phyloP scores from a whole-genome alignment of 441 rosid genomes.

The Erodium trifolium region DNA sequence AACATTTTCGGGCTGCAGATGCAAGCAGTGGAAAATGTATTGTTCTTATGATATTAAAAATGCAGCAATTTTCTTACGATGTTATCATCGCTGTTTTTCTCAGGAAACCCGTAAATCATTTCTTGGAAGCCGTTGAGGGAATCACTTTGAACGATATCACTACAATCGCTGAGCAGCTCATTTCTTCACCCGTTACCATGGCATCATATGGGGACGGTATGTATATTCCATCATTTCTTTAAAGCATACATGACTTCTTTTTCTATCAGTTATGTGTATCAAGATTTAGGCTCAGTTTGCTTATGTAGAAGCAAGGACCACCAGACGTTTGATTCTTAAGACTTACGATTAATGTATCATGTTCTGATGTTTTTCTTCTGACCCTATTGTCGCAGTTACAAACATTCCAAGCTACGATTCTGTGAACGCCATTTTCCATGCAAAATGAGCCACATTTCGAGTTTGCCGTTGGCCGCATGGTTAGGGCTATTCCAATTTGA shows the following conservation, averaged over 20 bases:
- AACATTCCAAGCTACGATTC: slow-evolving; percentile 62
- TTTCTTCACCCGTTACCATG: slow-evolving; percentile 23
- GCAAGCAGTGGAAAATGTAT: no score
- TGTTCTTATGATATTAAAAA: no score
- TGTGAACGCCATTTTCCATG: slow-evolving; percentile 45
- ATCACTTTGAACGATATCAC: slow-evolving; percentile 20
- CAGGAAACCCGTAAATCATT: slow-evolving; percentile 23
- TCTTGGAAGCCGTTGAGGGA: slow-evolving; percentile 18
- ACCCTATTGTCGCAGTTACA: slow-evolving; percentile 36
- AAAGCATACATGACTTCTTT: not conserved
- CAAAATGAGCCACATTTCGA: no score
- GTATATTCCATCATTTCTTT: not conserved
- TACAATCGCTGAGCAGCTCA: slow-evolving; percentile 10
- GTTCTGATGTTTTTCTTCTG: not conserved
- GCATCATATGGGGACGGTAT: slow-evolving; percentile 50
- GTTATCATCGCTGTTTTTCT: not conserved
- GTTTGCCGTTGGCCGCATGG: no score
- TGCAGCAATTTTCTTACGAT: no score
- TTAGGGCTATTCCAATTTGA: no score
- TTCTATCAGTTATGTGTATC: no score
- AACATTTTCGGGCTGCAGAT: no score
- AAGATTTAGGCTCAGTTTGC: no score
- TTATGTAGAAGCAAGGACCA: no score
- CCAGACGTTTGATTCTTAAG: no score
- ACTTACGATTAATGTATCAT: no score